Conservation (phyloP, 1,284 basidiomycete species). For the Cystobasidium slooffiae region DNA sequence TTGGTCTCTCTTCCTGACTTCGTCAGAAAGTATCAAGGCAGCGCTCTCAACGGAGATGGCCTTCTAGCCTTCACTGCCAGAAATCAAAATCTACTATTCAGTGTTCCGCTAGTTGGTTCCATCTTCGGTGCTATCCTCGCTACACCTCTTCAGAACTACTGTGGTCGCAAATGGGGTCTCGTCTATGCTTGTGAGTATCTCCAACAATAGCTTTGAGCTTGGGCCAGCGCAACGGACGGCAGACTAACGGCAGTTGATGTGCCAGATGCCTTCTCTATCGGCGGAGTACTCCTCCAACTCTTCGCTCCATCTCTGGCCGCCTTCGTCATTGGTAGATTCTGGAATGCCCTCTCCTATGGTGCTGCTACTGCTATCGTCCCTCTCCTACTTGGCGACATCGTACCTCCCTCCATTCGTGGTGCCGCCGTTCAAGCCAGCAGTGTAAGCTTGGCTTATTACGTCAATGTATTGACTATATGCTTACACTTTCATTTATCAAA, state of each 20-base stretch:
- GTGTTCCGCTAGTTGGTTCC: not conserved
- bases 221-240: too few relatives aligned
- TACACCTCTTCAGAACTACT: slow-evolving; percentile 7
- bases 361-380: slow-evolving; percentile 7
- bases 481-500: not conserved
- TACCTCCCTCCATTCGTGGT: slow-evolving; percentile 2
- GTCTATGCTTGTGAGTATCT: slow-evolving; percentile 8
- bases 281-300: not conserved
- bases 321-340: slow-evolving; percentile 2
- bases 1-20: not conserved
- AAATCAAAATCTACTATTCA: slow-evolving; percentile 1
- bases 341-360: slow-evolving; percentile 2
- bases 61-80: slow-evolving; percentile 1
- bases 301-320: not conserved
- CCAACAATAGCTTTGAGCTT: too few relatives aligned
- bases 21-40: slow-evolving; percentile 1
- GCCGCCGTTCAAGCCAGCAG: slow-evolving; percentile 11
- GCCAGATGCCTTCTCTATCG: slow-evolving; percentile 8
- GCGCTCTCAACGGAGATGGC: not conserved
- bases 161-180: slow-evolving; percentile 8
- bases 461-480: not conserved
- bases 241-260: not conserved
- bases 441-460: not conserved
- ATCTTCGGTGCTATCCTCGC: slow-evolving; percentile 1
- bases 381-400: slow-evolving; percentile 5